These are phyloP conservation scores for Fusarium continuum DNA, from an alignment of 2,329 filamentous ascomycete genomes.

Conservation along the genomic window DNA sequence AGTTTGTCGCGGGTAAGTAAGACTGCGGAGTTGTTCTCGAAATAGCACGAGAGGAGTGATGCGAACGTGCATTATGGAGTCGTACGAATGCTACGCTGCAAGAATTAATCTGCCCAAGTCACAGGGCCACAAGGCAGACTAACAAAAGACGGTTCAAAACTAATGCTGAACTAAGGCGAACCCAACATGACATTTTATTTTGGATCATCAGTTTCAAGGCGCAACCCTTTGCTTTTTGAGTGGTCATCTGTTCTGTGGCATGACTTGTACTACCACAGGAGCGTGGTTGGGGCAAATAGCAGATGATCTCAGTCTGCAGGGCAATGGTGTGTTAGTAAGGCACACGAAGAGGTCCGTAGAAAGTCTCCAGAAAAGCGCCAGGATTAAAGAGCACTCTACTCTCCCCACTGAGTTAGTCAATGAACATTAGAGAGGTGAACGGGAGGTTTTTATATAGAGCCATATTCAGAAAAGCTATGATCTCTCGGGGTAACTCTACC, in stretches of 20 bases:
- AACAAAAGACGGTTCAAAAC: too few relatives aligned
- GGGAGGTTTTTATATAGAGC: too few relatives aligned
- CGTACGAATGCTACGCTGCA: not conserved
- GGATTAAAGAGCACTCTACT: not conserved
- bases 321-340: not conserved
- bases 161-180: too few relatives aligned
- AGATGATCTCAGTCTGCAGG: not conserved
- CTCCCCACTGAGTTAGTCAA: too few relatives aligned
- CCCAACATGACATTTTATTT: not conserved
- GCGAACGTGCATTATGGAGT: not conserved
- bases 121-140: too few relatives aligned
- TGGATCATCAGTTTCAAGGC: too few relatives aligned
- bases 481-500: too few relatives aligned
- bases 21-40: not conserved
- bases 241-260: not conserved
- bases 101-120: not conserved
- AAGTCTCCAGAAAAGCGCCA: too few relatives aligned
- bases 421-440: too few relatives aligned
- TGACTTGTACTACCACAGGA: not conserved
- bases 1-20: not conserved
- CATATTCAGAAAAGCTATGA: too few relatives aligned
- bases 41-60: fast-evolving
- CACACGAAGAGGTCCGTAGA: too few relatives aligned
- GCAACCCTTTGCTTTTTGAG: too few relatives aligned
- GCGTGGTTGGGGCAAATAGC: conserved; percentile 3